These are phyloP conservation scores for Lasiodiplodia citricola DNA, from an alignment of 2,329 filamentous ascomycete genomes.

Conservation along the genomic window DNA sequence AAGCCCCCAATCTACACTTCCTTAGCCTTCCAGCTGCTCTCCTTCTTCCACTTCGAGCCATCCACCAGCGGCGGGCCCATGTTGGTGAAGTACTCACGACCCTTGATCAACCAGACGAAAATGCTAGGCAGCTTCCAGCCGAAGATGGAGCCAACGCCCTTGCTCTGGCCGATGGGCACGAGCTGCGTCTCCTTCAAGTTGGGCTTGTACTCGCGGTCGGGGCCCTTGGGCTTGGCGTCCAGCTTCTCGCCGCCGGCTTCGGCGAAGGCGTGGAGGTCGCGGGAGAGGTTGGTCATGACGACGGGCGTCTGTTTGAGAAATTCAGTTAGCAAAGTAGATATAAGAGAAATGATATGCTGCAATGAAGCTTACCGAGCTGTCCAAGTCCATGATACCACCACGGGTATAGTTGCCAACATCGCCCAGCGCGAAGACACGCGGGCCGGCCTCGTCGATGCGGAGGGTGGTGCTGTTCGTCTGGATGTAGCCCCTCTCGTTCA, in stretches of 20 bases:
- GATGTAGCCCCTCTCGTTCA: slow-evolving; percentile 37
- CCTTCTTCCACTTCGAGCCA: slow-evolving; percentile 42
- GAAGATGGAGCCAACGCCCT: slow-evolving; percentile 36
- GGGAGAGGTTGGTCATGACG: slow-evolving; percentile 51
- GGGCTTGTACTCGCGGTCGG: slow-evolving; percentile 32
- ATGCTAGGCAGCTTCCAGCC: slow-evolving; percentile 41
- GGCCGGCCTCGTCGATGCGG: slow-evolving; percentile 34
- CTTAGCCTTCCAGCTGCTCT: slow-evolving; percentile 41
- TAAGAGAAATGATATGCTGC: background rate
- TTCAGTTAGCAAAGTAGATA: background rate
- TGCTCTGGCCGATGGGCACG: slow-evolving; percentile 34
- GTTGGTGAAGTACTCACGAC: slow-evolving; percentile 40
- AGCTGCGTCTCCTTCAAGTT: slow-evolving; percentile 34
- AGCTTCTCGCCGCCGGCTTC: slow-evolving; percentile 12
- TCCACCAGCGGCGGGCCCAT: slow-evolving; percentile 36
- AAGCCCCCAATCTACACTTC: background rate
- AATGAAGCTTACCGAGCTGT: slow-evolving; percentile 30
- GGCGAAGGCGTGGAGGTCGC: slow-evolving; percentile 48
- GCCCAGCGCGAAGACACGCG: slow-evolving; percentile 41
- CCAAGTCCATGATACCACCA: slow-evolving; percentile 40
- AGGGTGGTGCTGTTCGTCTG: slow-evolving; percentile 33
- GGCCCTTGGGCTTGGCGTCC: slow-evolving; percentile 19
- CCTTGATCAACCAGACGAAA: slow-evolving; percentile 45
- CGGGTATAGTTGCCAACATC: slow-evolving; percentile 40
- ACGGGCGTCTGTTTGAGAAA: slow-evolving; percentile 39